Conservation (phyloP, 192 early-diverging fungal genomes). For the Coemansia sp. region DNA sequence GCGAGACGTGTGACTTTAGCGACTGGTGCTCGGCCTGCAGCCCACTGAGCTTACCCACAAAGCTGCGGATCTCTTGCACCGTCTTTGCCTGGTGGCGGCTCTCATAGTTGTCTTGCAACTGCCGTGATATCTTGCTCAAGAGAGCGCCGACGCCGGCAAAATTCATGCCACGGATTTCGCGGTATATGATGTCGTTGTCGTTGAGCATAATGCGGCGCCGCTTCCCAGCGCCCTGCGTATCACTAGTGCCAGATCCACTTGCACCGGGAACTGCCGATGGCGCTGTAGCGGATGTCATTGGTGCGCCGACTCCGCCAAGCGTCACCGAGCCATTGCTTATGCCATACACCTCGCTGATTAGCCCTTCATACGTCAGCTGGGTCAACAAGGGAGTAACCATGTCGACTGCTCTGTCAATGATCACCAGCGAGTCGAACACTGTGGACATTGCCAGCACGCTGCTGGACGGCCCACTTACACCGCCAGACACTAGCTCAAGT, state of each 20-base stretch:
- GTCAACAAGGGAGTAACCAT: constrained; percentile 90
- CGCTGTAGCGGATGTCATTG: neutral
- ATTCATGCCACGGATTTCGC: constrained; percentile 80
- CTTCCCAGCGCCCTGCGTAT: constrained; percentile 36
- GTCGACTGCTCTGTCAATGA: constrained; percentile 90
- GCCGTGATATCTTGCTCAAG: constrained; percentile 77
- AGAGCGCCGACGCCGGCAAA: constrained; percentile 86
- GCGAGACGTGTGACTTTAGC: constrained; percentile 50
- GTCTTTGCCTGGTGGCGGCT: constrained; percentile 88
- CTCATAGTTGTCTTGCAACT: constrained; percentile 86
- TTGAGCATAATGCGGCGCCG: constrained; percentile 79
- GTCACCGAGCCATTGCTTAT: constrained; percentile 57
- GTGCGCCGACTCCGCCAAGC: constrained; percentile 1
- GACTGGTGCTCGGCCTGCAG: constrained; percentile 86
- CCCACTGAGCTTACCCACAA: constrained; percentile 80
- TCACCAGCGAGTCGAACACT: constrained; percentile 75
- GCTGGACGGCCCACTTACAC: constrained; percentile 13
- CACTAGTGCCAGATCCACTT: constrained; percentile 21
- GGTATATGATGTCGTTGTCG: constrained; percentile 75
- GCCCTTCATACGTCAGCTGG: constrained; percentile 94
- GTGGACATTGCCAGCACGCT: constrained; percentile 55
- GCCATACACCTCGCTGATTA: constrained; percentile 91
- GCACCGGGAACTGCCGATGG: neutral
- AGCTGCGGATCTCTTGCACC: constrained; percentile 86
- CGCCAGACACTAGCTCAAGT: constrained; percentile 60